Conservation (phyloP, 495 filamentous ascomycete genomes). For the Daldinia decipiens region DNA sequence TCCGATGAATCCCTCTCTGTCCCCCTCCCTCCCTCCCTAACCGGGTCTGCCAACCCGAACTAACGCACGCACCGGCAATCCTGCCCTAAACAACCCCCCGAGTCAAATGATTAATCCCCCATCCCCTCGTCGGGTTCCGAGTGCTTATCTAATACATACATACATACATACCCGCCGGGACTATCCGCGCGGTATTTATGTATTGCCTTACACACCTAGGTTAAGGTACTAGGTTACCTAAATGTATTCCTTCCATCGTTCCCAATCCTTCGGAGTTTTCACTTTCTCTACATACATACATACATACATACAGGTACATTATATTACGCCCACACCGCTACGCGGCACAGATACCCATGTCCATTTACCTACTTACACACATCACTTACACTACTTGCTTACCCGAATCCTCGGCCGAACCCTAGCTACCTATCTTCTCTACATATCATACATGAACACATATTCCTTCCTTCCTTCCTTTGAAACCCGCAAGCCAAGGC, state of each 20-base stretch:
- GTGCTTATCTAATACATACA: constrained; percentile 2
- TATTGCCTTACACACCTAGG: too few species aligned
- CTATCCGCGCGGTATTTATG: background rate
- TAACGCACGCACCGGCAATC: background rate
- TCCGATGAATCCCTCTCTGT: too few species aligned
- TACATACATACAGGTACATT: too few species aligned
- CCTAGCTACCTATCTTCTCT: background rate
- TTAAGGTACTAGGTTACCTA: background rate
- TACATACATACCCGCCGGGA: background rate
- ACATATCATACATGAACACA: too few species aligned
- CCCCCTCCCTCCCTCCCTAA: too few species aligned
- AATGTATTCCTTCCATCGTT: background rate
- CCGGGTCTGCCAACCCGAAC: background rate
- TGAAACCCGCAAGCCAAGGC: too few species aligned
- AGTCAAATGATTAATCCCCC: background rate
- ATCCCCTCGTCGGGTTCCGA: background rate
- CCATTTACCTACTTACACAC: background rate
- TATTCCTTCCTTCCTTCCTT: too few species aligned
- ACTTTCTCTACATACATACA: too few species aligned
- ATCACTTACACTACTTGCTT: too few species aligned
- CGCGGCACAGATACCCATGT: background rate
- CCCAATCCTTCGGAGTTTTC: constrained; percentile 1
- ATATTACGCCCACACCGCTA: background rate
- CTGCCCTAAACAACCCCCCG: background rate
- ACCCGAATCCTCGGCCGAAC: constrained; percentile 1